phyloP scores from a whole-genome alignment of 2,329 filamentous ascomycete species.

The Nothopassalora personata region DNA sequence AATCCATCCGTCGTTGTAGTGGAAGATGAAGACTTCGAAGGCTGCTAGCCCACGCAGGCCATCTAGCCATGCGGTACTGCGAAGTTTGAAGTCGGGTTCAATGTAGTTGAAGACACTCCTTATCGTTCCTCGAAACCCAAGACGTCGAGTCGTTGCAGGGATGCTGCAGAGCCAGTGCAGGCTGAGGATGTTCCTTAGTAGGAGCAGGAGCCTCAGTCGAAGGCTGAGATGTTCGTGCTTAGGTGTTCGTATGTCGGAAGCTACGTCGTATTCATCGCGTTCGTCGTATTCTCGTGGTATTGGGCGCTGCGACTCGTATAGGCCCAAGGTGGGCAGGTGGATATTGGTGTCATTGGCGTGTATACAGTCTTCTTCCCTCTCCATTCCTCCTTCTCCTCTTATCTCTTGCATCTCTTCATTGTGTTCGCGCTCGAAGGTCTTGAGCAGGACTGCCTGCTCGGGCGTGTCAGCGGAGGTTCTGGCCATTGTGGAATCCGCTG shows the following conservation, averaged over 20 bases:
- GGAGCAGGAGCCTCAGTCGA: neutral
- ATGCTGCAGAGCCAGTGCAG: neutral
- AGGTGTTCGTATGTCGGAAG: neutral
- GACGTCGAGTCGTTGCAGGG: neutral
- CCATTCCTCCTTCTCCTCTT: neutral
- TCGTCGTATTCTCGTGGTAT: neutral
- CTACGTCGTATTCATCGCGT: neutral
- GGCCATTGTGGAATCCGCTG: conserved; percentile 1
- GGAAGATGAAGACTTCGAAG: conserved; percentile 22
- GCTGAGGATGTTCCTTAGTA: neutral
- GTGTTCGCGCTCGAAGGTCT: neutral
- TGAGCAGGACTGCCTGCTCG: neutral
- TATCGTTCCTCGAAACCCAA: conserved; percentile 4
- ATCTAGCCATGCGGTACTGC: conserved; percentile 21
- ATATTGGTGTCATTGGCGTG: neutral
- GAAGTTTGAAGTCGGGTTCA: conserved; percentile 2
- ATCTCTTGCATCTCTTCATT: neutral
- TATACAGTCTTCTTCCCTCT: neutral
- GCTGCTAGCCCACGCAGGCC: conserved; percentile 22
- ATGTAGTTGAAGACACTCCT: conserved; percentile 12
- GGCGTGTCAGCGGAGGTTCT: neutral
- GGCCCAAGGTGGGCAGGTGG: neutral
- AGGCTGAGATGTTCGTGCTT: neutral
- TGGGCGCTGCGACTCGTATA: neutral
- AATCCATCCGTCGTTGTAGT: conserved; percentile 16